Evolutionary conservation across 2,329 filamentous ascomycete genomes (phyloP), one percentile per base, ranked within the genome.

Genomic region (Beauveria caledonica): DNA sequence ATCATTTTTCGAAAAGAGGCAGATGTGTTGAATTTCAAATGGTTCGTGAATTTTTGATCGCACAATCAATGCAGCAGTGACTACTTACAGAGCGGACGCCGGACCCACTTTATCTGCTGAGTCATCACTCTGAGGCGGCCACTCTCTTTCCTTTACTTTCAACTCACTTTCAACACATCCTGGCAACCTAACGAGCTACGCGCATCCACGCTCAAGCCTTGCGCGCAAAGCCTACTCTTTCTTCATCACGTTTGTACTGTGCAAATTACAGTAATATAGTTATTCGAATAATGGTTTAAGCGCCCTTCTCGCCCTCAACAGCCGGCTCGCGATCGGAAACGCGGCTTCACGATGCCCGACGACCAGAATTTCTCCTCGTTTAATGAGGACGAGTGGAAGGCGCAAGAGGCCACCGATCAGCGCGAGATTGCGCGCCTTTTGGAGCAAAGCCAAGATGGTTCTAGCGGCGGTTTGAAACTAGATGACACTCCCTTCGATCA

Each of bases 401-500:
- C 68, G 21, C 78, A 82, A 63, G 72, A 80, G 61, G 77, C 73
- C 25, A 74, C 77, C 36, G 80, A 85, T 65, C 77, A 82, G 25
- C 73, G 71, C 55, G 73, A 76, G 58, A 78, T 83, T 29, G 71
- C 77, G 33, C 73, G 71, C 9, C 70, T 80, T 10, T 69, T 83
- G 17, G 74, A 73, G 27, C 71, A 76, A 55, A 74, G 73, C 44
- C 73, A 77, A 62, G 72, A 76, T 60, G 72, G 72, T 36, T 68
- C 67, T 13, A 73, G 68, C 21, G 68, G 76, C 13, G 73, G 72
- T 9, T 68, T 77, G 5, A 74, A 76, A 55, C 69, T 84, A 62
- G 74, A 79, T 62, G 72, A 74, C 51, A 71, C 68, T 13, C 72
- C 78, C 25, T 82, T 87, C 64, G 85, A 86, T 64, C 79, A 85